Evolutionary conservation across 2,329 filamentous ascomycete genomes (phyloP), one percentile per base, ranked within the genome.

Genomic region (Orbilia oligospora): DNA sequence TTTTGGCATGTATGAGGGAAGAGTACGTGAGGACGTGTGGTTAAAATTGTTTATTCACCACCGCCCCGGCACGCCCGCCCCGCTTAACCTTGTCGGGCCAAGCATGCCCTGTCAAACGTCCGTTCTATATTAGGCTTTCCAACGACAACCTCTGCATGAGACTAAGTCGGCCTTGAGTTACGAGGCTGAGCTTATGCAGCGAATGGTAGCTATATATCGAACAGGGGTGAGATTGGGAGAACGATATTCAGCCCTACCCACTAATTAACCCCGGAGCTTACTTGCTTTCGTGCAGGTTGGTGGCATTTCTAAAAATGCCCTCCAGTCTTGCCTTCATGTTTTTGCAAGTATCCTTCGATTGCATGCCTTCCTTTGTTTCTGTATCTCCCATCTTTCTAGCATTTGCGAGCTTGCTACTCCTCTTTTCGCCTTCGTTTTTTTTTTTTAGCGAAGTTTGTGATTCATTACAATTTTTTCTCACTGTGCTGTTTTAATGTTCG

Each of bases 121-220:
- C 51, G 63, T 78, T 72, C 75, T 78, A 78, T 78, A 78, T 78
- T 78, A 72, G 75, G 75, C 58, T 66, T 66, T 67, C 63, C 49
- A 63, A 41, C 49, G 58, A 53, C 55, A 53, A 36, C 51, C n/a
- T 41, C 14, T 64, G 51, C 65, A 73, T 61, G 51, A 64, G 55
- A 49, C 67, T 36, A 61, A 61, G 51, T 27, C 61, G 24, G 16
- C 49, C 38, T 46, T 51, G 41, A 58, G 46, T 24, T 24, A 61
- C 22, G 75, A 72, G 75, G 75, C 75, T 78, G 75, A 78, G 75
- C 68, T 78, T 72, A 72, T 69, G 75, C 58, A 48, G 68, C 53
- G 5, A 68, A 51, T 61, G 58, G 63, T 22, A 66, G 61, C 72
- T 67, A 58, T 53, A 18, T 20, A 8, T 70, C 46, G 9, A 53